phyloP scores from a whole-genome alignment of 768 basidiomycete species.

The Russula compacta region DNA sequence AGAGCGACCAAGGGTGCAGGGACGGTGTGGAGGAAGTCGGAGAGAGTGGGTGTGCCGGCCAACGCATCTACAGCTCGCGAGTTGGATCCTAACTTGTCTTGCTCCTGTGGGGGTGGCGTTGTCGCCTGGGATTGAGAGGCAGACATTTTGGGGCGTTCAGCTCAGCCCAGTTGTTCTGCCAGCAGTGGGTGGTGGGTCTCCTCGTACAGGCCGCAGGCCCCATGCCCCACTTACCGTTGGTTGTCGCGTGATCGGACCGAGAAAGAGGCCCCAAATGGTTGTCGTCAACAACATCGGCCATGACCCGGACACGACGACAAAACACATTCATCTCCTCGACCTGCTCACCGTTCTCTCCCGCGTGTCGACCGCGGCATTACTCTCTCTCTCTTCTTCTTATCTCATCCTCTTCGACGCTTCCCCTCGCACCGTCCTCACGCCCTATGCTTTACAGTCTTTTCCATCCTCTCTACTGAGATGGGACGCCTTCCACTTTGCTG shows the following conservation, averaged over 20 bases:
- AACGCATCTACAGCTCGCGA: not conserved
- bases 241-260: not conserved
- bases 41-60: slow-evolving; percentile 18
- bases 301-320: not conserved
- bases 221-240: not conserved
- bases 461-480: slow-evolving; percentile 52
- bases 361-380: not conserved
- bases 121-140: slow-evolving; percentile 5
- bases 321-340: slow-evolving; percentile 14
- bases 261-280: not conserved
- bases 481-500: slow-evolving; percentile 79
- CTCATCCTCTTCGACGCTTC: slow-evolving; percentile 19
- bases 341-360: slow-evolving; percentile 11
- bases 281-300: not conserved
- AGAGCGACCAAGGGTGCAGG: slow-evolving; percentile 53
- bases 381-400: slow-evolving; percentile 8
- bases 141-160: not conserved
- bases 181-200: not conserved
- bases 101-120: not conserved
- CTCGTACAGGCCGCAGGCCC: not conserved
- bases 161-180: not conserved
- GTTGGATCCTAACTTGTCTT: not conserved
- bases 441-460: slow-evolving; percentile 3
- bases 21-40: slow-evolving; percentile 47
- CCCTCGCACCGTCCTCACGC: slow-evolving; percentile 1